Evolutionary conservation across 345 rosid genomes (phyloP).

Genomic region (Mercurialis annua): DNA sequence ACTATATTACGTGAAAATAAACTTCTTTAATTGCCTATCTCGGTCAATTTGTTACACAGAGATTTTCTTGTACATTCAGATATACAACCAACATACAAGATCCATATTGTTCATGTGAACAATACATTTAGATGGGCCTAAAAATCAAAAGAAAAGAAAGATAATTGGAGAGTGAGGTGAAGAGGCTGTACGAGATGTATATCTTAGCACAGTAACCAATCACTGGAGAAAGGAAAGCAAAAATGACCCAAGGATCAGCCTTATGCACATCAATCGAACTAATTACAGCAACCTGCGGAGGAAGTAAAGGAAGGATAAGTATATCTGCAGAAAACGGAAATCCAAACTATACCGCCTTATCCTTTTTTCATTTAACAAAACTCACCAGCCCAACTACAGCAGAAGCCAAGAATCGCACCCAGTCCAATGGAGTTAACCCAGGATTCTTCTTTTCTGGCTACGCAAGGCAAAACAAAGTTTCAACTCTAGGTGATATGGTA

Average conservation of each 20-base stretch:
- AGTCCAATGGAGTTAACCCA: slow-evolving; percentile 93
- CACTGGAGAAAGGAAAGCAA: slow-evolving; percentile 79
- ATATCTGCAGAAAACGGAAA: slow-evolving; percentile 1
- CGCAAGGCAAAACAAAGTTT: slow-evolving; percentile 19
- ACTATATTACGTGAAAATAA: neutral
- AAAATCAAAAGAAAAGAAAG: neutral
- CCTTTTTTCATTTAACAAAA: slow-evolving; percentile 19
- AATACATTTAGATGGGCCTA: no score
- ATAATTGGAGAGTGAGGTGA: neutral
- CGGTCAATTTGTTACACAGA: neutral
- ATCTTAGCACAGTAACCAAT: slow-evolving; percentile 92
- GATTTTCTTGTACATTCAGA: neutral
- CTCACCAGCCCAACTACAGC: slow-evolving; percentile 95
- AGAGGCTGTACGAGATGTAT: slow-evolving; percentile 74
- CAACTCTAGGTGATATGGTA: slow-evolving; percentile 17
- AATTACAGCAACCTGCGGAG: slow-evolving; percentile 66
- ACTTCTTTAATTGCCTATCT: neutral
- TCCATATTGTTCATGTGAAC: neutral
- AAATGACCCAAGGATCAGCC: slow-evolving; percentile 76
- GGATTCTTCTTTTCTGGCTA: slow-evolving; percentile 99
- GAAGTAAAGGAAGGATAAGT: slow-evolving; percentile 10
- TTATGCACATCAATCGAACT: slow-evolving; percentile 69
- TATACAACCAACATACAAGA: neutral
- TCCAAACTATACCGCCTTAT: no score
- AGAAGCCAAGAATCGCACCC: slow-evolving; percentile 85